phyloP scores from a whole-genome alignment of 2,329 filamentous ascomycete genomes.

The Thelonectria discophora region DNA sequence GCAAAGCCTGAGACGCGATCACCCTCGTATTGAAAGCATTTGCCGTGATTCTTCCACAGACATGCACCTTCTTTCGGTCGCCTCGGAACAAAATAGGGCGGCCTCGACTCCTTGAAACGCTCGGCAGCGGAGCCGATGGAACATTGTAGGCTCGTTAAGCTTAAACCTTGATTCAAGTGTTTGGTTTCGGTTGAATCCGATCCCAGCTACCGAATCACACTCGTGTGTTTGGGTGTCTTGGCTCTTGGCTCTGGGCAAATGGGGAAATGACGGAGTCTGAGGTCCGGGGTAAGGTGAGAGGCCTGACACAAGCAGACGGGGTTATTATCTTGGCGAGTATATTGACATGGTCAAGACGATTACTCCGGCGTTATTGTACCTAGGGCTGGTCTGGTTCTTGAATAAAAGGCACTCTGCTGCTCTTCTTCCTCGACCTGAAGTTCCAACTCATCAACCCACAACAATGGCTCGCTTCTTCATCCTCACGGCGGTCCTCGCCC shows the following conservation, averaged over 20 bases:
- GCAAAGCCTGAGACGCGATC: too few relatives aligned
- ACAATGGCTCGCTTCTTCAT: conserved; percentile 50
- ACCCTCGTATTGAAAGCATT: too few relatives aligned
- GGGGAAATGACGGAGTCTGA: conserved; percentile 1
- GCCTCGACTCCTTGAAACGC: neutral
- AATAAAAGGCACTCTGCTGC: neutral
- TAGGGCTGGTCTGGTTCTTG: neutral
- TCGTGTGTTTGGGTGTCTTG: neutral
- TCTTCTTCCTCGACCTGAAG: neutral
- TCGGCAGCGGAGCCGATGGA: neutral
- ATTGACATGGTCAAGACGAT: neutral
- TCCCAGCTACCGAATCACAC: neutral
- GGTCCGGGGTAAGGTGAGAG: neutral
- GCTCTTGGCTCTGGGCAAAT: neutral
- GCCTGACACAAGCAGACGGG: neutral
- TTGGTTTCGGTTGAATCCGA: neutral
- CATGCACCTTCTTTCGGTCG: too few relatives aligned
- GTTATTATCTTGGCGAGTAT: neutral
- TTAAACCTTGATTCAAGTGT: neutral
- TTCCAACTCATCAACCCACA: neutral
- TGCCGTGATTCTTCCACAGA: too few relatives aligned
- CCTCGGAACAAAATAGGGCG: too few relatives aligned
- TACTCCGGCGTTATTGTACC: neutral
- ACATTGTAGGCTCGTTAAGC: neutral
- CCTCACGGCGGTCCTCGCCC: conserved; percentile 53